Base-by-base conservation (phyloP, 2,329 filamentous ascomycete species). In the Stagonosporopsis tanaceti region DNA sequence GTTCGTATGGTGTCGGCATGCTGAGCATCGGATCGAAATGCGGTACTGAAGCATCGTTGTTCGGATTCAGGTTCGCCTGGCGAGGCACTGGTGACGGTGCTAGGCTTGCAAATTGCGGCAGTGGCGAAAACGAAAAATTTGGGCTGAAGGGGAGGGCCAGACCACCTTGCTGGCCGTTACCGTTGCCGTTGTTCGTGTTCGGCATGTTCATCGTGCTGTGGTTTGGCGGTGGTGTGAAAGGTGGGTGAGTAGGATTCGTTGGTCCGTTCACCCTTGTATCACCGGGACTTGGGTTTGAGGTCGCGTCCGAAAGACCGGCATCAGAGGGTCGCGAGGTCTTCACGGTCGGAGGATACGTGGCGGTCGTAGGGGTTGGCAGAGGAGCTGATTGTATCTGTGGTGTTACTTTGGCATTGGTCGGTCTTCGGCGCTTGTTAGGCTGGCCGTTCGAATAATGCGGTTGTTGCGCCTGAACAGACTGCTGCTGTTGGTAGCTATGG, bases 1-100 rank as follows among this genome's bases (percentile, higher is more conserved):
- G 65, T 53, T 78, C 68, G 67, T 78, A 75, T 12, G 75, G 74
- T 9, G 74, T 68, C 42, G 74, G 64, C 74, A 78, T 67, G 72
- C 76, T 57, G 66, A 81, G 69, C 79, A 82, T 68, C 56, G 75
- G 66, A 58, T 78, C 68, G 66, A 75, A 73, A 35, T 69, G 58
- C 40, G 67, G 53, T 22, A 55, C 40, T 12, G 61, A 52, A 25
- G 41, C 47, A 35, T 64, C 62, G n/a, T 65, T 66, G 47, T 62
- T 57, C 12, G 62, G 61, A 46, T 64, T 61, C 30, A 64, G 57
- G 28, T 63, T 63, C 28, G 60, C 64, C 14, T 42, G 30, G 39
- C 65, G 66, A 14, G 66, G 61, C n/a, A 68, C 67, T 32, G 72
- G 72, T 32, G 71, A 72, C 32, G 67, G 67, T 27, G 67, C 67